Evolutionary conservation across 2,329 filamentous ascomycete species (phyloP), one percentile per base, ranked within the genome.

Genomic region (Coleophoma crateriformis): DNA sequence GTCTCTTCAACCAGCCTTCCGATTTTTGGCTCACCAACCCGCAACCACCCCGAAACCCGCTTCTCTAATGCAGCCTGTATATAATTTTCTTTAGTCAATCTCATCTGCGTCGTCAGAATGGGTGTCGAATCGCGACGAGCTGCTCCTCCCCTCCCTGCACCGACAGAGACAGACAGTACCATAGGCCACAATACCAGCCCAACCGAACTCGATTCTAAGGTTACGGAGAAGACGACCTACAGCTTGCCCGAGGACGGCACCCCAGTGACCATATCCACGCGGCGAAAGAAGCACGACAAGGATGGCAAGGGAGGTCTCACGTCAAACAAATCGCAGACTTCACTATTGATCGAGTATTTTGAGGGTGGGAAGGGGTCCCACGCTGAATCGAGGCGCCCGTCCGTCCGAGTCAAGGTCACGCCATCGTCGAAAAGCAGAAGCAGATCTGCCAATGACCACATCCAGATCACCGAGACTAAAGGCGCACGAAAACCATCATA

Each of bases 261-360:
- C 47, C 90, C 91, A 39, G 85, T 99, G 63, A 97, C 90, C 53
- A 95, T 99, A 67, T 84, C 86, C 65, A 96, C 92, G 41, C 81
- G 79, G 52, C 77, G 80, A 60, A 84, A 82, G 66, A 81, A 77
- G 65, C 71, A 75, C 55, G 66, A 71, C 11, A 78, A 74, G 59
- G 71, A 76, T 54, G 68, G 66, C 37, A 63, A 66, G 53, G 77
- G 71, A 56, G 67, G 55, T 72, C 75, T 79, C 50, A 74, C 74
- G 20, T 69, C 76, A 68, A 66, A 68, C 70, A 64, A 78, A 57
- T 87, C 83, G 51, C 85, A 88, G 67, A 87, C 85, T 42, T 87
- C 82, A 53, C 73, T 89, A 61, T 72, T 88, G 59, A 89, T 89
- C 60, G 85, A 88, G 68, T 88, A 88, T 67, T 89, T 88, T 61